phyloP scores from a whole-genome alignment of 225 moss, liverwort and hornwort species.

The Lunularia cruciata region DNA sequence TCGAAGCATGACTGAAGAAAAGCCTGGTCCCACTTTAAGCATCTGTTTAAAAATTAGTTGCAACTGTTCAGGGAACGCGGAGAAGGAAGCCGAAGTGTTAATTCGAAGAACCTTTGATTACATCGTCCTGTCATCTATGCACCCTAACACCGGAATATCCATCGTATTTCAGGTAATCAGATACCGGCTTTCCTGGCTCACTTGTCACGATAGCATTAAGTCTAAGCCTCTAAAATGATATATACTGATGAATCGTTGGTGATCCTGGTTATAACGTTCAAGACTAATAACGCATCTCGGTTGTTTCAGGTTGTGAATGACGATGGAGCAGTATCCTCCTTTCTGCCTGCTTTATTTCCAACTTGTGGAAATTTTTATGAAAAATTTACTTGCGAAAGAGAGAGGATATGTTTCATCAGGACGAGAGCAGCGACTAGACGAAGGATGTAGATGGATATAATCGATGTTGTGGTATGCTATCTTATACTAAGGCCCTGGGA shows the following conservation, averaged over 20 bases:
- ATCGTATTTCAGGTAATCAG: slow-evolving; percentile 77
- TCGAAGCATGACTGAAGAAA: no score
- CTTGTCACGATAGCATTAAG: background rate
- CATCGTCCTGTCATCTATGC: slow-evolving; percentile 68
- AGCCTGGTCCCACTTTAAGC: background rate
- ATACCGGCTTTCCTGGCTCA: background rate
- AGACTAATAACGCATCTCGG: background rate
- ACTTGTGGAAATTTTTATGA: no score
- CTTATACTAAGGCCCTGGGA: no score
- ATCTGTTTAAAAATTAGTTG: background rate
- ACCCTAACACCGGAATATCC: slow-evolving; percentile 89
- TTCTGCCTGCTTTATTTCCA: background rate
- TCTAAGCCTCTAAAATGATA: background rate
- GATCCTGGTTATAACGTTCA: background rate
- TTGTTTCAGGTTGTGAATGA: slow-evolving; percentile 83
- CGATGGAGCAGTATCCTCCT: slow-evolving; percentile 96
- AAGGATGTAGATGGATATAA: no score
- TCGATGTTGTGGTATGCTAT: no score
- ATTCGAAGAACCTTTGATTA: slow-evolving; percentile 79
- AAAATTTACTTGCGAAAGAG: no score
- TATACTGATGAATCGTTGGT: no score
- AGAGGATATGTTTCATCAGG: no score
- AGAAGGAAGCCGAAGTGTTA: slow-evolving; percentile 83
- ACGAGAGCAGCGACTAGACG: no score
- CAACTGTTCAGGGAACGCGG: slow-evolving; percentile 59